These are phyloP conservation scores for Eragrostis tef DNA, from an alignment of 202 grass and related monocot genomes.

Conservation along the genomic window DNA sequence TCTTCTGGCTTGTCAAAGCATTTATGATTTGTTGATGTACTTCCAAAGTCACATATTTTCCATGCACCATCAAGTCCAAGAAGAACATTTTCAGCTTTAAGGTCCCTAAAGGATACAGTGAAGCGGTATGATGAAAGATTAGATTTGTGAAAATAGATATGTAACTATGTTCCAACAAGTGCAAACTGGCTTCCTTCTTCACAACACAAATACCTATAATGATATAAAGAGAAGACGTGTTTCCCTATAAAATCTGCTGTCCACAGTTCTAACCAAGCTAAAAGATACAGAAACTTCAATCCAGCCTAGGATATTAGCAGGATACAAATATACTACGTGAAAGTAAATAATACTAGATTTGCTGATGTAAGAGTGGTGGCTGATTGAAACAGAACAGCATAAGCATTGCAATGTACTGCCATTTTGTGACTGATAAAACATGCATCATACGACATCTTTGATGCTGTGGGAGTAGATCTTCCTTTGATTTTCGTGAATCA, in stretches of 20 bases:
- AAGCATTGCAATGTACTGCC: background rate
- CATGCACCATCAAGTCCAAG: constrained; percentile 82
- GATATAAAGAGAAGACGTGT: background rate
- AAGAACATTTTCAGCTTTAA: constrained; percentile 90
- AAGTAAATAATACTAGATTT: constrained; percentile 24
- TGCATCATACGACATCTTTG: constrained; percentile 27
- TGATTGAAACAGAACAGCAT: constrained; percentile 29
- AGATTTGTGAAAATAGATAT: background rate
- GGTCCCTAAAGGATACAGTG: constrained; percentile 54
- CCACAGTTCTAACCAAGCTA: constrained; percentile 26
- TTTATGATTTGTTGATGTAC: constrained; percentile 85
- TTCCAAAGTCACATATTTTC: constrained; percentile 90
- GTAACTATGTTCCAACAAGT: background rate
- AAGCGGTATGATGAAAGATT: constrained; percentile 28
- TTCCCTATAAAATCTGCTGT: constrained; percentile 25
- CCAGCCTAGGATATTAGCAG: constrained; percentile 14
- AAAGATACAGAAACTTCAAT: constrained; percentile 31
- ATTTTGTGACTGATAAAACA: background rate
- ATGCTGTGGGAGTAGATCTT: constrained; percentile 2
- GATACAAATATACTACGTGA: constrained; percentile 20
- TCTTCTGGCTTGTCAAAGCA: constrained; percentile 81
- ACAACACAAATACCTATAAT: constrained; percentile 8
- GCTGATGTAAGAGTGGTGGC: background rate
- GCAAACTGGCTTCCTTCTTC: constrained; percentile 17
- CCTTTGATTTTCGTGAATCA: constrained; percentile 11